Percentiles rank a stretch among this genome's conserved stretches.
Evolutionary conservation across 495 filamentous ascomycete species (phyloP).

Genomic region (Mycothermus thermophilus): DNA sequence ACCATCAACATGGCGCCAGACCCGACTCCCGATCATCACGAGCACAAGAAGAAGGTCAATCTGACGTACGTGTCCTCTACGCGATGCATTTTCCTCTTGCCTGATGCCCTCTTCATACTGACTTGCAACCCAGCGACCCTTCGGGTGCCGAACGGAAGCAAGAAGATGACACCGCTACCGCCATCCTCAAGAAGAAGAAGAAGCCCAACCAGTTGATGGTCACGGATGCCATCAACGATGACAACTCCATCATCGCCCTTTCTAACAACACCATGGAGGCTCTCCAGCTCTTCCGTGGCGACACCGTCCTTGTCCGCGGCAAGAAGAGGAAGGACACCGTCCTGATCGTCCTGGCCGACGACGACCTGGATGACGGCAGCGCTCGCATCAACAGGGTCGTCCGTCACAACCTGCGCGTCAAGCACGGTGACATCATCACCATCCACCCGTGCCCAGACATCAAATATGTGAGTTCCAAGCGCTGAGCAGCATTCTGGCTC

Average conservation of each 20-base stretch:
- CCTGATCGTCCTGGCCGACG: constrained; percentile 90
- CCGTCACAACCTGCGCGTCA: constrained; percentile 92
- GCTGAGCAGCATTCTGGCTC: too few relatives aligned
- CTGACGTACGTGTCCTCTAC: constrained; percentile 50
- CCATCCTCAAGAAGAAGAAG: constrained; percentile 99
- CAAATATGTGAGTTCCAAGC: constrained; percentile 72
- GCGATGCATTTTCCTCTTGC: background rate
- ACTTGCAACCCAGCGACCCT: constrained; percentile 51
- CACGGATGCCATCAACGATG: constrained; percentile 95
- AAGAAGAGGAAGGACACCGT: constrained; percentile 99
- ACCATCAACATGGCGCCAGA: constrained; percentile 24
- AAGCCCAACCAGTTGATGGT: constrained; percentile 99
- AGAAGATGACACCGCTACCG: constrained; percentile 84
- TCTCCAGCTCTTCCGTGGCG: constrained; percentile 92
- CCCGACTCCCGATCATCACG: constrained; percentile 39
- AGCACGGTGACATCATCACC: constrained; percentile 94
- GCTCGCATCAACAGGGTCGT: constrained; percentile 96
- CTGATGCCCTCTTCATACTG: constrained; percentile 12
- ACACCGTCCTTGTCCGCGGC: constrained; percentile 93
- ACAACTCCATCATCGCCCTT: constrained; percentile 97
- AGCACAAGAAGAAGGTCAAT: constrained; percentile 89
- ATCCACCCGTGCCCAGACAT: constrained; percentile 99
- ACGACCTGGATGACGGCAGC: constrained; percentile 93
- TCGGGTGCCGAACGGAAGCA: constrained; percentile 82
- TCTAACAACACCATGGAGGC: constrained; percentile 99